Evolutionary conservation across 2,329 filamentous ascomycete species (phyloP), one percentile per base, ranked within the genome.

Genomic region (Orbilia oligospora): DNA sequence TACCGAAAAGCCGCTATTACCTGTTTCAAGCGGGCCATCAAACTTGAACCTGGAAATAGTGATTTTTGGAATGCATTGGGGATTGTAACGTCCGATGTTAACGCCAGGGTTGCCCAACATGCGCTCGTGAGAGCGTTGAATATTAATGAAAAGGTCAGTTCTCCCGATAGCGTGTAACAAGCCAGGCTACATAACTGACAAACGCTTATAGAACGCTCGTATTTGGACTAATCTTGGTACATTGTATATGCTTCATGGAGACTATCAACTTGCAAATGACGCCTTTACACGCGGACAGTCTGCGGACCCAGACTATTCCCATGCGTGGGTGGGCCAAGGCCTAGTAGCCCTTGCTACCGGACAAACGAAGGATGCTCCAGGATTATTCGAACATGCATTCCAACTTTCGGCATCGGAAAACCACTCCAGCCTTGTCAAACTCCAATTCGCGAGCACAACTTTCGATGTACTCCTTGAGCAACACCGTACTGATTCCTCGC

Each of bases 61-160:
- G 95, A 98, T 81, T 98, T 98, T 84, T 99, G 96, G 96, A 98
- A 98, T 83, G 91, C 96, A 0, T 88, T 99, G 1, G 96, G 95
- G 63, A 93, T 98, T 2, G 93, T 93, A 27, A 97, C 96, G 1
- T 94, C 93, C 80, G 90, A 90, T 55, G 88, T 97, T 81, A 97
- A 93, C 82, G 92, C 94, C 0, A 90, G 91, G 71, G 93, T 99
- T 1, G 91, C 96, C 0, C 96, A 99, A 84, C 97, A 99, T 84
- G 90, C 96, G 0, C 95, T 99, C 82, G 92, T 97, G 12, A 89
- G 97, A 81, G 97, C 94, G 81, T 84, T 99, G n/a, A 92, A 97
- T 84, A 87, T 99, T 16, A 97, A 97, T 82, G 95, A 99, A 84
- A 87, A 80, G 72, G 80, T 81, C 46, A 33, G 27, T 24, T 4